These are phyloP conservation scores for Knufia petricola DNA, from an alignment of 2,329 filamentous ascomycete genomes.

Conservation along the genomic window DNA sequence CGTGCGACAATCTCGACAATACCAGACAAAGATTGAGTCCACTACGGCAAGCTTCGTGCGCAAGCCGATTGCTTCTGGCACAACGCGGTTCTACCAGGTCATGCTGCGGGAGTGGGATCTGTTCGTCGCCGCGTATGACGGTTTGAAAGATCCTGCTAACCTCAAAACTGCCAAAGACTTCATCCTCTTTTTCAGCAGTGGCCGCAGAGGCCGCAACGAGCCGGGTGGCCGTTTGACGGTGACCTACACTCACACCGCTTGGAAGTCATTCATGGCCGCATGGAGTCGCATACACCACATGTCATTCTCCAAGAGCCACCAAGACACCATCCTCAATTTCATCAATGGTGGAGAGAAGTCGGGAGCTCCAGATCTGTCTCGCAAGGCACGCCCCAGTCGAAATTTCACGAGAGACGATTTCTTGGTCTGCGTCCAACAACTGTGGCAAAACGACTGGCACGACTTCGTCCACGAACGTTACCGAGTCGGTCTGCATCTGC, in stretches of 20 bases:
- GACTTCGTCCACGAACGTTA: constrained; percentile 9
- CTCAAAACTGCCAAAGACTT: constrained; percentile 10
- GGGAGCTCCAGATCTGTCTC: background rate
- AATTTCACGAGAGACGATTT: constrained; percentile 3
- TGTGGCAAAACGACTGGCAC: constrained; percentile 13
- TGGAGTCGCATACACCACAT: background rate
- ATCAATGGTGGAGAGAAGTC: background rate
- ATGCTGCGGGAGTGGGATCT: constrained; percentile 7
- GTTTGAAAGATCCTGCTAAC: background rate
- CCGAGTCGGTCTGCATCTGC: constrained; percentile 5
- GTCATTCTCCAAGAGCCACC: constrained; percentile 4
- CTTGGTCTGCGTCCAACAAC: background rate
- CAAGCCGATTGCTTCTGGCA: constrained; percentile 3
- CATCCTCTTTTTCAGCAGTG: constrained; percentile 3
- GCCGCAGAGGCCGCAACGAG: constrained; percentile 2
- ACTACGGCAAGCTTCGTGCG: background rate
- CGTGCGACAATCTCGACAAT: too few relatives aligned
- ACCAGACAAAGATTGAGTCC: too few relatives aligned
- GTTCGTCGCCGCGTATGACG: background rate
- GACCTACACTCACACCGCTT: constrained; percentile 10
- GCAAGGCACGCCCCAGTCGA: background rate
- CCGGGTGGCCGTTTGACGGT: constrained; percentile 6
- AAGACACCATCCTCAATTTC: constrained; percentile 1
- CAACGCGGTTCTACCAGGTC: background rate
- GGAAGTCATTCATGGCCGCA: constrained; percentile 9